phyloP scores from a whole-genome alignment of 2,329 filamentous ascomycete genomes.

The Myriosclerotinia scirpicola region DNA sequence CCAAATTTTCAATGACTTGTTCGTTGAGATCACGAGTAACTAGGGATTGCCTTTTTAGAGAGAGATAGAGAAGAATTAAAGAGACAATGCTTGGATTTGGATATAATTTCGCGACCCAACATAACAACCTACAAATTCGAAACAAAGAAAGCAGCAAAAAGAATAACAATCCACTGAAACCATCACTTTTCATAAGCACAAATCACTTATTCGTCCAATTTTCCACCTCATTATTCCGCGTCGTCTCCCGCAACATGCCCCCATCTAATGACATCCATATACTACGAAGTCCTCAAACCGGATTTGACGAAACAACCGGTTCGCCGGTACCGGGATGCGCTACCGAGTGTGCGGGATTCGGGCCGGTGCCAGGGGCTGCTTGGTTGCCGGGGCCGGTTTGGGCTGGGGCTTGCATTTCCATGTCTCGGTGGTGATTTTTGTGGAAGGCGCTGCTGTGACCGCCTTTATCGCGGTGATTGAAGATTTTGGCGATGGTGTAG shows the following conservation, averaged over 20 bases:
- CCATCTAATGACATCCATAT: too few species aligned
- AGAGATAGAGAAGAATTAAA: neutral
- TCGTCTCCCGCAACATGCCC: too few species aligned
- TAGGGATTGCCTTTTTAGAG: too few species aligned
- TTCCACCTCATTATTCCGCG: neutral
- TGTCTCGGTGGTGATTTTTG: neutral
- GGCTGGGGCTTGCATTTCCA: conserved; percentile 17
- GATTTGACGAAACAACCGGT: neutral
- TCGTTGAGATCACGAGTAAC: neutral
- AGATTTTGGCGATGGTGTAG: neutral
- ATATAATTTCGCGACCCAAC: neutral
- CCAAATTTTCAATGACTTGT: neutral
- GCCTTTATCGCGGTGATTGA: conserved; percentile 4
- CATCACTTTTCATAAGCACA: neutral
- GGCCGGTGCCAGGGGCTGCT: neutral
- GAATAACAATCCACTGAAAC: neutral
- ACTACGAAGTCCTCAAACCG: neutral
- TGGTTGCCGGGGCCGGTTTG: neutral
- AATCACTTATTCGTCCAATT: neutral
- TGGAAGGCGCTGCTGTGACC: neutral
- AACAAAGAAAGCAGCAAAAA: neutral
- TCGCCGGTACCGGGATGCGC: neutral
- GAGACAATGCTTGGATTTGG: conserved; percentile 12
- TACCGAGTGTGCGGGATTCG: neutral
- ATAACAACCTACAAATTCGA: neutral